These are phyloP conservation scores for Favolaschia claudopus DNA, from an alignment of 768 basidiomycete species.

Conservation along the genomic window DNA sequence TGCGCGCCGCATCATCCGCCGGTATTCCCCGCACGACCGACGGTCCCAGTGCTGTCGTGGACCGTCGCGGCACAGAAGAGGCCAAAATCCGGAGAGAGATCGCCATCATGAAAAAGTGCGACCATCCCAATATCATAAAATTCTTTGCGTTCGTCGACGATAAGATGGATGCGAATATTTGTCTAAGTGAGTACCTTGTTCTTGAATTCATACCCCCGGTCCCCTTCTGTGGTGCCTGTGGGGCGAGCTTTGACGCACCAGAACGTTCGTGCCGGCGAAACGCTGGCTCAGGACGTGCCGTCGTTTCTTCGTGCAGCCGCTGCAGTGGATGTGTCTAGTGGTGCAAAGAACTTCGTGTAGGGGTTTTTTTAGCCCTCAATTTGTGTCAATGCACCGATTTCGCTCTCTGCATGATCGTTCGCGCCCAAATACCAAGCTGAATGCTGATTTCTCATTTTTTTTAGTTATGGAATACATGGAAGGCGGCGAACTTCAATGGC, in stretches of 20 bases:
- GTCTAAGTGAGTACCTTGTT: constrained; percentile 94
- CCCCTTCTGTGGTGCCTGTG: too few relatives aligned
- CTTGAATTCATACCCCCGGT: too few relatives aligned
- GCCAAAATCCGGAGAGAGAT: constrained; percentile 92
- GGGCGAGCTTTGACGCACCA: too few relatives aligned
- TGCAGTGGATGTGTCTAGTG: too few relatives aligned
- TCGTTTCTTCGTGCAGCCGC: too few relatives aligned
- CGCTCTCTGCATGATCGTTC: too few relatives aligned
- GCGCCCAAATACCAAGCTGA: too few relatives aligned
- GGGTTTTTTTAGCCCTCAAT: too few relatives aligned
- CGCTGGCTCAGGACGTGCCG: too few relatives aligned
- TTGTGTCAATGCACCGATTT: too few relatives aligned
- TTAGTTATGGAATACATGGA: constrained; percentile 96
- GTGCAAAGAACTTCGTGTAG: too few relatives aligned
- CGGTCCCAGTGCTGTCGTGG: constrained; percentile 63
- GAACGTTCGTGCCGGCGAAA: too few relatives aligned
- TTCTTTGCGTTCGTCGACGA: constrained; percentile 97
- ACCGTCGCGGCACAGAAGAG: constrained; percentile 75
- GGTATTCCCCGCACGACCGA: constrained; percentile 10
- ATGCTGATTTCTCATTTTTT: constrained; percentile 19
- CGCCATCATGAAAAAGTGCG: constrained; percentile 97
- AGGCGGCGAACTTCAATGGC: constrained; percentile 96
- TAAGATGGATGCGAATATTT: constrained; percentile 84
- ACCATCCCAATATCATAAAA: constrained; percentile 88
- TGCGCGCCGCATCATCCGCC: constrained; percentile 8